A percentile compares a stretch with the other conserved stretches of the same genome.
phyloP scores from a whole-genome alignment of 352 stramenopile species.

The Phytopythium boreale region DNA sequence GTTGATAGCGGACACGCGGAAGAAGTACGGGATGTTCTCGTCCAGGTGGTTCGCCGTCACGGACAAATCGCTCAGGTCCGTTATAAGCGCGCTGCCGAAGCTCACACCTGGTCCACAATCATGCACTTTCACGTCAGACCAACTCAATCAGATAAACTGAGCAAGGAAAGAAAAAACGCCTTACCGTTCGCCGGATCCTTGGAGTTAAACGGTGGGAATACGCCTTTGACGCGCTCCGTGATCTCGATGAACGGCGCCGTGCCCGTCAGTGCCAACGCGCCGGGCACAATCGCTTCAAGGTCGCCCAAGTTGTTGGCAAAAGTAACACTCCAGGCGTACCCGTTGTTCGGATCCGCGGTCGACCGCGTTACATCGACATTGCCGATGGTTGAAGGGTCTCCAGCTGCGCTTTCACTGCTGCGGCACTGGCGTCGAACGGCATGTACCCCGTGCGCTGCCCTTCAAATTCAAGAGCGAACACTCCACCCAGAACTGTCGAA shows the following conservation, averaged over 20 bases:
- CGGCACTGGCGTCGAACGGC: slow-evolving; percentile 83
- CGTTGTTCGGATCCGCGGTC: slow-evolving; percentile 88
- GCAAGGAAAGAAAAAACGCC: background rate
- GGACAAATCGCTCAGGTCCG: slow-evolving; percentile 84
- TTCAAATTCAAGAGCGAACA: slow-evolving; percentile 90
- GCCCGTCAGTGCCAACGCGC: slow-evolving; percentile 86
- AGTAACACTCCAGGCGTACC: slow-evolving; percentile 91
- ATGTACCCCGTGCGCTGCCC: slow-evolving; percentile 91
- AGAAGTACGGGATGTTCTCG: slow-evolving; percentile 94
- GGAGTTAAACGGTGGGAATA: slow-evolving; percentile 90
- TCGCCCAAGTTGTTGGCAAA: slow-evolving; percentile 92
- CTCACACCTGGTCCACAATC: slow-evolving; percentile 46
- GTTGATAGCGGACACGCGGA: slow-evolving; percentile 93
- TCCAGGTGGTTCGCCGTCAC: slow-evolving; percentile 85
- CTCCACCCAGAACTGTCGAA: slow-evolving; percentile 49
- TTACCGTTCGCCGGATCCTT: slow-evolving; percentile 76
- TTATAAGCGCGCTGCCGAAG: slow-evolving; percentile 86
- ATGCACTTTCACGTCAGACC: background rate
- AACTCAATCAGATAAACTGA: background rate
- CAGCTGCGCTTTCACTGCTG: slow-evolving; percentile 87
- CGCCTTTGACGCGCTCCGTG: slow-evolving; percentile 64
- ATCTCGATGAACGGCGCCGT: slow-evolving; percentile 85
- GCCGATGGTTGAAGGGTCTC: slow-evolving; percentile 89
- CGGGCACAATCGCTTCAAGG: slow-evolving; percentile 66
- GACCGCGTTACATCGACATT: slow-evolving; percentile 84